These are phyloP conservation scores for Ormosia semicastrata DNA, from an alignment of 306 rosid species.

Conservation along the genomic window DNA sequence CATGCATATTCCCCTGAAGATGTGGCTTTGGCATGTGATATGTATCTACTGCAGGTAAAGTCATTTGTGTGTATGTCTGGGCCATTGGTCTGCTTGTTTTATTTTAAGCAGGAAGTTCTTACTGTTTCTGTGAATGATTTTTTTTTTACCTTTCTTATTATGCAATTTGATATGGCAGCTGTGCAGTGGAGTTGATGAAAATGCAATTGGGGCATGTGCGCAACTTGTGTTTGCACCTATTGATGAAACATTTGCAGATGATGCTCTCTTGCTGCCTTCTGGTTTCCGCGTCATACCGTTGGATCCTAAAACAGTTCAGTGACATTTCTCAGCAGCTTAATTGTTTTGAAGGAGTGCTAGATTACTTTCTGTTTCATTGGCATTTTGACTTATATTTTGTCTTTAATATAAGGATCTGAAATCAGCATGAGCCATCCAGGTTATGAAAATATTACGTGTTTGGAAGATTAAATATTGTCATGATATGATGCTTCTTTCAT, in stretches of 20 bases:
- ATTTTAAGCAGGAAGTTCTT: neutral
- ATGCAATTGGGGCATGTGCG: conserved; percentile 85
- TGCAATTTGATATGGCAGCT: conserved; percentile 49
- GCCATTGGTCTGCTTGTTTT: neutral
- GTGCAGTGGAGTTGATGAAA: conserved; percentile 92
- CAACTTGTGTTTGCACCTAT: conserved; percentile 98
- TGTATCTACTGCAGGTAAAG: conserved; percentile 85
- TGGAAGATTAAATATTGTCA: neutral
- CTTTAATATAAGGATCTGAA: too few relatives aligned
- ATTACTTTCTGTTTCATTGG: neutral
- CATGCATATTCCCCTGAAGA: conserved; percentile 95
- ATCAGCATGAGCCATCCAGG: too few relatives aligned
- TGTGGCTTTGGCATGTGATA: conserved; percentile 79
- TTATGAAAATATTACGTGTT: neutral
- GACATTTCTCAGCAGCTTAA: neutral
- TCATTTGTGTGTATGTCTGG: neutral
- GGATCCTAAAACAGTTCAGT: conserved; percentile 84
- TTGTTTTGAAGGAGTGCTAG: neutral
- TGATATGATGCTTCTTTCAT: too few relatives aligned
- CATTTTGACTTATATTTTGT: neutral
- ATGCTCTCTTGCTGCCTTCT: conserved; percentile 84
- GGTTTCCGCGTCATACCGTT: conserved; percentile 93
- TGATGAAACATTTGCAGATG: conserved; percentile 95
- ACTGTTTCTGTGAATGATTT: neutral
- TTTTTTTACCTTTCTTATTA: neutral